Evolutionary conservation across 768 basidiomycete species (phyloP).

Genomic region (Kwoniella dejecticola): DNA sequence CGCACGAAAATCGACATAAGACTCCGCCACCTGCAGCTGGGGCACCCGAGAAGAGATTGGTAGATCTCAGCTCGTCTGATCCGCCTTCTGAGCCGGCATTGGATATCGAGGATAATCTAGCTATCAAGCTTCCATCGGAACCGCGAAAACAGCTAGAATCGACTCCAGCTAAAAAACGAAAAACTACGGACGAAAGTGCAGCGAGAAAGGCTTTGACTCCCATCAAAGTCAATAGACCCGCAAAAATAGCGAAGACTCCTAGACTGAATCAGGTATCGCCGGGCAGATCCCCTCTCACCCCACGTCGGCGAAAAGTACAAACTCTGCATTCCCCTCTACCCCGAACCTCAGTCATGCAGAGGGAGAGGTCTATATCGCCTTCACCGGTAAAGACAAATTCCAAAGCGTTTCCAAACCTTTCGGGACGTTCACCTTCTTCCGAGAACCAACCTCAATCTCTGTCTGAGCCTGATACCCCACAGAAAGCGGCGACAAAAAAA

Average conservation of each 20-base stretch:
- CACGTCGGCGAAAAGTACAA: neutral
- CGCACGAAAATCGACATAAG: slow-evolving; percentile 9
- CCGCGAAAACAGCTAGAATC: neutral
- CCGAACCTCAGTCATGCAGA: slow-evolving; percentile 8
- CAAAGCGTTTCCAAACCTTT: neutral
- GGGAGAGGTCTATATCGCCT: slow-evolving; percentile 10
- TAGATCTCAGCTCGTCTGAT: slow-evolving; percentile 12
- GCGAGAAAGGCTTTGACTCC: slow-evolving; percentile 11
- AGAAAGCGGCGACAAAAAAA: slow-evolving; percentile 1
- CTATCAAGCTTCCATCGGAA: neutral
- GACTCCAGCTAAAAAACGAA: neutral
- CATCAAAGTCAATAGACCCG: neutral
- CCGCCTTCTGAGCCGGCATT: neutral
- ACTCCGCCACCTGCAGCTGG: neutral
- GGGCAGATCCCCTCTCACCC: neutral
- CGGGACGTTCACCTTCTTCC: slow-evolving; percentile 2
- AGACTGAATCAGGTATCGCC: neutral
- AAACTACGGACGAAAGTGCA: neutral
- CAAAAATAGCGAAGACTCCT: neutral
- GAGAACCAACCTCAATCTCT: neutral
- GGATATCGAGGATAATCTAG: neutral
- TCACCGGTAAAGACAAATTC: slow-evolving; percentile 1
- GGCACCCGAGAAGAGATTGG: slow-evolving; percentile 11
- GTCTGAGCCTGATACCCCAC: neutral
- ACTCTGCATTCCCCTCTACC: neutral